Conservation (phyloP, 805 yeast species). For the Schizosaccharomyces pombe region DNA sequence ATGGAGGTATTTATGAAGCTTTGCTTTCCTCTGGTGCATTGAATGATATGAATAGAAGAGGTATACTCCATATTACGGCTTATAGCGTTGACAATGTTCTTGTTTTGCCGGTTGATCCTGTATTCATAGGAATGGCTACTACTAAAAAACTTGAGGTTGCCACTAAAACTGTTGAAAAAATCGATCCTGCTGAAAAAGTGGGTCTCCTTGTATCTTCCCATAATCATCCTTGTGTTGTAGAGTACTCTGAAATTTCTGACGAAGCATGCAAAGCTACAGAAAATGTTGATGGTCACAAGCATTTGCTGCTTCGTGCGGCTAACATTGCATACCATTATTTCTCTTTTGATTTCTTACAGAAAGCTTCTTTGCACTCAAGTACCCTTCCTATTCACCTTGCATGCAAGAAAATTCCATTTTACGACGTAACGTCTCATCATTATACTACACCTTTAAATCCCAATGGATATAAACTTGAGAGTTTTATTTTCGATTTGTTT, state of each 20-base stretch:
- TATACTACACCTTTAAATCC: slow-evolving; percentile 41
- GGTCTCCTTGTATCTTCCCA: slow-evolving; percentile 56
- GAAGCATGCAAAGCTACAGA: slow-evolving; percentile 37
- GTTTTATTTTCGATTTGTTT: slow-evolving; percentile 89
- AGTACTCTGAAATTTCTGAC: slow-evolving; percentile 68
- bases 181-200: slow-evolving; percentile 67
- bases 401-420: slow-evolving; percentile 55
- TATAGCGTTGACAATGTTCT: slow-evolving; percentile 89
- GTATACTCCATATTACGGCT: slow-evolving; percentile 78
- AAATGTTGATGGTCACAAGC: slow-evolving; percentile 18
- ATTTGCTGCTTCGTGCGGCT: slow-evolving; percentile 68
- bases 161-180: slow-evolving; percentile 84
- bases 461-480: slow-evolving; percentile 87
- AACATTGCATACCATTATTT: slow-evolving; percentile 94
- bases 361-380: slow-evolving; percentile 13
- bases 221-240: slow-evolving; percentile 67
- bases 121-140: slow-evolving; percentile 65
- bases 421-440: slow-evolving; percentile 25
- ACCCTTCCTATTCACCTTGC: slow-evolving; percentile 84
- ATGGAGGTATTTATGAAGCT: slow-evolving; percentile 88
- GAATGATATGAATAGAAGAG: slow-evolving; percentile 40
- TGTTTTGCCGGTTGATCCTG: slow-evolving; percentile 83
- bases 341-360: slow-evolving; percentile 51
- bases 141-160: slow-evolving; percentile 46
- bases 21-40: slow-evolving; percentile 38